Base-by-base conservation (phyloP, 345 rosid genomes). In the Acer saccharum region DNA sequence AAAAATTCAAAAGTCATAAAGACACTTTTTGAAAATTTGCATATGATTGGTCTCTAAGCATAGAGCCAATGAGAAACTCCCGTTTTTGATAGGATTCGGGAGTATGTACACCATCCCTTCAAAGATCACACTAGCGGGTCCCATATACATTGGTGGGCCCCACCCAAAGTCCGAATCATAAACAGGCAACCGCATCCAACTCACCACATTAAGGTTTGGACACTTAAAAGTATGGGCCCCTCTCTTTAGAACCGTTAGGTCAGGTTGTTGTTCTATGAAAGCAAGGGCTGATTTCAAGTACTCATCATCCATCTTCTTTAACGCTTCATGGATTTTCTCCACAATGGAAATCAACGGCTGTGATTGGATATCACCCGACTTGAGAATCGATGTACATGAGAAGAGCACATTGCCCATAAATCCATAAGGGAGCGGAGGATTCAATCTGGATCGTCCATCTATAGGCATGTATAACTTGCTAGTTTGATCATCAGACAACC, bases 131-230 rank as follows among this genome's bases (percentile, higher is more conserved):
- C 83, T 86, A 41, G 89, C 90, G 0, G 86, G 88, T 7, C 90
- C 90, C 85, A 87, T 78, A 68, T 81, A 83, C 1, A 88, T 79
- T 16, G 94, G 90, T 54, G 82, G 72, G 7, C 92, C 94, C 90
- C 89, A 88, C 9, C 92, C 89, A 60, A 90, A 90, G 77, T 90
- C 86, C 1, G 88, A 87, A 18, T 86, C 92, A 25, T 90, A 80
- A 29, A 86, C 67, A 1, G 88, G 87, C 41, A 88, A 77, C 79
- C 86, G 69, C 39, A 68, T 83, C 94, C 90, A 90, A 73, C 86
- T 88, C 0, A 84, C 85, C 66, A 87, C 82, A 74, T 86, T 86
- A 2, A 89, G 89, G 79, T 92, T 94, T 4, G 94, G 92, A 69
- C 89, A 87, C 79, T 57, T 65, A 57, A 87, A 90, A 55, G 89